phyloP scores from a whole-genome alignment of 2,329 filamentous ascomycete genomes.

The Talaromyces sp. region DNA sequence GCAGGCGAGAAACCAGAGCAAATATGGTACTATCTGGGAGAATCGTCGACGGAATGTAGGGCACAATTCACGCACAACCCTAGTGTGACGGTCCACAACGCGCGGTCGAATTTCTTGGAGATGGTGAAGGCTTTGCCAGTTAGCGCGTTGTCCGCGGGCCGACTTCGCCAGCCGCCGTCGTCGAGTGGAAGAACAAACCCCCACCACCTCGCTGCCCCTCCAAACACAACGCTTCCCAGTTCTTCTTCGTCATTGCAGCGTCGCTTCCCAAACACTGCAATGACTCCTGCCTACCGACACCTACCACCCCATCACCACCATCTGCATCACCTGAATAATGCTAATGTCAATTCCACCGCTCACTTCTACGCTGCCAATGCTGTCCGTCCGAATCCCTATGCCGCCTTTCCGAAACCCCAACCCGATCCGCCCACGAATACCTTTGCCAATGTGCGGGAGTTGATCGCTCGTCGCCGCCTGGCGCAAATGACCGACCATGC shows the following conservation, averaged over 20 bases:
- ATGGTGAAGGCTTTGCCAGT: constrained; percentile 36
- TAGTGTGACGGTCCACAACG: constrained; percentile 44
- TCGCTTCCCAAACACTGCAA: constrained; percentile 34
- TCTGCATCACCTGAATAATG: constrained; percentile 1
- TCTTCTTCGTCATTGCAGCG: constrained; percentile 18
- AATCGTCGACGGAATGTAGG: constrained; percentile 80
- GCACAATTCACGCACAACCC: constrained; percentile 85
- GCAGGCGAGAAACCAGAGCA: constrained; percentile 58
- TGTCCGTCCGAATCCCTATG: constrained; percentile 18
- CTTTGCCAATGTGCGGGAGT: constrained; percentile 38
- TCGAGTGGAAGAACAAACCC: constrained; percentile 10
- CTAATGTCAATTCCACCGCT: constrained; percentile 10
- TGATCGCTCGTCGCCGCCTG: constrained; percentile 39
- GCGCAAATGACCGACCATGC: constrained; percentile 43
- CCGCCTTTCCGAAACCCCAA: constrained; percentile 13
- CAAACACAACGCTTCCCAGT: constrained; percentile 18
- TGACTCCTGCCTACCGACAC: constrained; percentile 41
- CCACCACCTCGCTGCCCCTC: constrained; percentile 23
- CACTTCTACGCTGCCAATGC: constrained; percentile 14
- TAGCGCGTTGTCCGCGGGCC: constrained; percentile 25
- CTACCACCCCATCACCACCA: constrained; percentile 20
- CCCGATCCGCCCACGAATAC: constrained; percentile 28
- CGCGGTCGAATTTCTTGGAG: constrained; percentile 47
- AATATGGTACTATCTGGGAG: constrained; percentile 84
- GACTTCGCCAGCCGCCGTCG: constrained; percentile 3